Conservation (phyloP, 805 yeast species). For the Saturnispora dispora region DNA sequence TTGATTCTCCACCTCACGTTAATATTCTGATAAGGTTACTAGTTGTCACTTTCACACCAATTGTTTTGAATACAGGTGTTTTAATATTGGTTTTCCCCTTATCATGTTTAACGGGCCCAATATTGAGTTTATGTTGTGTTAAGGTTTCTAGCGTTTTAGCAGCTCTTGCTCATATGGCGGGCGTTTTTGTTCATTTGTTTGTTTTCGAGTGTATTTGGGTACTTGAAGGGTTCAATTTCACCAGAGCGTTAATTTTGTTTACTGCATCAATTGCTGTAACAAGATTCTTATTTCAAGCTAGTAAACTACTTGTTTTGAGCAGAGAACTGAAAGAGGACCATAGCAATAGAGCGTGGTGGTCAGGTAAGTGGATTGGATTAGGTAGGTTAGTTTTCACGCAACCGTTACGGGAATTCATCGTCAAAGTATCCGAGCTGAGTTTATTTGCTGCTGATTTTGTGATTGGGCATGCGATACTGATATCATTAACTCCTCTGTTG, state of each 20-base stretch:
- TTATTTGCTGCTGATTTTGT: constrained; percentile 40
- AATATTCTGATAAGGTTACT: constrained; percentile 56
- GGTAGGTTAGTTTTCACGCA: constrained; percentile 32
- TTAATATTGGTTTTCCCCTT: constrained; percentile 28
- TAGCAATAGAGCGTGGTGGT: constrained; percentile 45
- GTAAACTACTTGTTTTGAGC: constrained; percentile 28
- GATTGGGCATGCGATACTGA: constrained; percentile 34
- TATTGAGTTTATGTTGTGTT: constrained; percentile 27
- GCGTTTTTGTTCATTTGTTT: constrained; percentile 28
- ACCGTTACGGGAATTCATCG: constrained; percentile 37
- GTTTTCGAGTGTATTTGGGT: constrained; percentile 31
- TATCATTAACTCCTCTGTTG: constrained; percentile 32
- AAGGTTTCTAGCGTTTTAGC: constrained; percentile 32
- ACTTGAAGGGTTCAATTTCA: constrained; percentile 35
- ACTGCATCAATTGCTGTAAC: constrained; percentile 33
- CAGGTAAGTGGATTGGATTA: constrained; percentile 38
- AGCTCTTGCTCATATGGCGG: constrained; percentile 30
- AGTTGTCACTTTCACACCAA: constrained; percentile 43
- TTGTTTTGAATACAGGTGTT: constrained; percentile 30
- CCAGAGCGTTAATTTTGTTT: constrained; percentile 32
- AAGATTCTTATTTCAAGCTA: constrained; percentile 27
- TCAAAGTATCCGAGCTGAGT: constrained; percentile 38
- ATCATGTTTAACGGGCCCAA: constrained; percentile 32
- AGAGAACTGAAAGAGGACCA: constrained; percentile 35
- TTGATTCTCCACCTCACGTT: constrained; percentile 37